Evolutionary conservation across 345 rosid genomes (phyloP).

Genomic region (Reutealis trisperma): DNA sequence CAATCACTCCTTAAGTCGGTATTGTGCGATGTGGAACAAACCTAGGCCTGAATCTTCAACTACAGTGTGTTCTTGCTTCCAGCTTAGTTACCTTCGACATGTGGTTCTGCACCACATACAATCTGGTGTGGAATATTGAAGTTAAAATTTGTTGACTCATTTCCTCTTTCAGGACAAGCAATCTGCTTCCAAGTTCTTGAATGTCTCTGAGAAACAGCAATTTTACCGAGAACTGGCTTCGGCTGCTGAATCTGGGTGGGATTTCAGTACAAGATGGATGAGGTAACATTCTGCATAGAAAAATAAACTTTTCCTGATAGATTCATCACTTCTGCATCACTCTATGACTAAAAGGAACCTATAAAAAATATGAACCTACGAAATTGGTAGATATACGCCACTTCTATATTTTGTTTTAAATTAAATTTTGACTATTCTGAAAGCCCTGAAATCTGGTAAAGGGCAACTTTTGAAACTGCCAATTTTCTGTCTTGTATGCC

Average conservation of each 20-base stretch:
- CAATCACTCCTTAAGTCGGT: slow-evolving; percentile 63
- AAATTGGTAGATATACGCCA: not conserved
- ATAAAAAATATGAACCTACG: not conserved
- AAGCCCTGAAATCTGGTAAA: too few species aligned
- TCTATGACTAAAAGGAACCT: not conserved
- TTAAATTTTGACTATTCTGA: too few species aligned
- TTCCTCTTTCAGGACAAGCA: slow-evolving; percentile 55
- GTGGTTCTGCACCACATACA: not conserved
- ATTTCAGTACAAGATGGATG: slow-evolving; percentile 96
- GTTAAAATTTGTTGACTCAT: not conserved
- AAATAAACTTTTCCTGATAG: too few species aligned
- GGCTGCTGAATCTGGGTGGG: slow-evolving; percentile 92
- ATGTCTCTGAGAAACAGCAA: slow-evolving; percentile 51
- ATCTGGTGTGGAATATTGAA: not conserved
- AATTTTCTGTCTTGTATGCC: too few species aligned
- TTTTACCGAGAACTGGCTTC: slow-evolving; percentile 78
- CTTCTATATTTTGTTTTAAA: not conserved
- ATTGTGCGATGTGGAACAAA: slow-evolving; percentile 87
- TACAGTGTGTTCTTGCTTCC: slow-evolving; percentile 43
- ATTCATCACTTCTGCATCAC: too few species aligned
- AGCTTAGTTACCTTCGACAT: slow-evolving; percentile 4
- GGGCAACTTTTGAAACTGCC: too few species aligned
- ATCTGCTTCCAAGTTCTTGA: slow-evolving; percentile 54
- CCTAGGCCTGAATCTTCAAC: slow-evolving; percentile 83
- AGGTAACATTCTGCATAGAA: slow-evolving; percentile 39